A percentile compares a stretch with the other conserved stretches of the same genome.
These are phyloP conservation scores for Acacia acuminata DNA, from an alignment of 306 rosid genomes.

Conservation along the genomic window DNA sequence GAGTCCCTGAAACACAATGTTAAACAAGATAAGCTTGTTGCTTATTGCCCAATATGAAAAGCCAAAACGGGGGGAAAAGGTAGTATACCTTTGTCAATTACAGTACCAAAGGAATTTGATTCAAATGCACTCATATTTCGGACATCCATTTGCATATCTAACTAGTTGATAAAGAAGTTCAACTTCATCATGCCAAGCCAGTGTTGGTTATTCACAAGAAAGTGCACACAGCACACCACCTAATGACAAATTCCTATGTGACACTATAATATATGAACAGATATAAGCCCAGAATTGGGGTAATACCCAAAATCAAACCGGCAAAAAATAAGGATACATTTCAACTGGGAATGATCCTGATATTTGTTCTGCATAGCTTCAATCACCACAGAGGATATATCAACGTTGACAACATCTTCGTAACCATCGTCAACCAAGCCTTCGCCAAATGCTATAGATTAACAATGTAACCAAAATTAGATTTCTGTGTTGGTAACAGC, in stretches of 20 bases:
- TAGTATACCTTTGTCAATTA: slow-evolving; percentile 75
- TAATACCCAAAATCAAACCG: neutral
- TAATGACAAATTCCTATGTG: neutral
- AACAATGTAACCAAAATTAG: neutral
- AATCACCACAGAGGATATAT: slow-evolving; percentile 74
- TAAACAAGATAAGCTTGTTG: slow-evolving; percentile 26
- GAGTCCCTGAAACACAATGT: slow-evolving; percentile 69
- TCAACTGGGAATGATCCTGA: slow-evolving; percentile 52
- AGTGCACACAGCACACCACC: neutral
- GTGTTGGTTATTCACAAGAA: neutral
- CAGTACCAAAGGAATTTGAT: slow-evolving; percentile 61
- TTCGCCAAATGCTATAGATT: slow-evolving; percentile 63
- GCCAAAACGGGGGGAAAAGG: neutral
- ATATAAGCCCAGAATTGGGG: neutral
- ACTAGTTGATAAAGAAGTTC: slow-evolving; percentile 34
- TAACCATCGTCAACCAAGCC: slow-evolving; percentile 84
- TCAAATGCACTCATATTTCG: slow-evolving; percentile 72
- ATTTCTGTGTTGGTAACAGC: neutral
- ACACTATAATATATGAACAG: neutral
- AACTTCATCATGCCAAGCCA: neutral
- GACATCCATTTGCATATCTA: slow-evolving; percentile 82
- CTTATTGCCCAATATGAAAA: neutral
- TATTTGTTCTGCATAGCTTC: slow-evolving; percentile 74
- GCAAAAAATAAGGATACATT: slow-evolving; percentile 46
- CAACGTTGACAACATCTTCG: slow-evolving; percentile 69